Percentiles rank a stretch among this genome's conserved stretches.
Evolutionary conservation across 1,139 yeast species (phyloP).

Genomic region (Hyphopichia fennica): DNA sequence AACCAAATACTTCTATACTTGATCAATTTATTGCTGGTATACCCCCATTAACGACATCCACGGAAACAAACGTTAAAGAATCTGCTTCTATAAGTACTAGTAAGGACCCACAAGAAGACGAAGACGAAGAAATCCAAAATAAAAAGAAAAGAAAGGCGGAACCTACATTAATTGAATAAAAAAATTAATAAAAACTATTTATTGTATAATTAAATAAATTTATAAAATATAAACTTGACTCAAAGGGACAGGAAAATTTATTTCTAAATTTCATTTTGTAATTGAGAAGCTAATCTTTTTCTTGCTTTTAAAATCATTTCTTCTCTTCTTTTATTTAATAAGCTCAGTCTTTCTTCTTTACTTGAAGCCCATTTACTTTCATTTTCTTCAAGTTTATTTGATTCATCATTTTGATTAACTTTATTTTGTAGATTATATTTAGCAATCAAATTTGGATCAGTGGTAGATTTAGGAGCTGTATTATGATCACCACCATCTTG

Average conservation of each 20-base stretch:
- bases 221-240: no score
- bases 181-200: no score
- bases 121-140: no score
- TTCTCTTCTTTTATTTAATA: constrained; percentile 32
- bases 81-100: no score
- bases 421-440: constrained; percentile 31
- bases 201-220: neutral
- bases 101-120: no score
- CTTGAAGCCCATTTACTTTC: constrained; percentile 17
- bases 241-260: no score
- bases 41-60: no score
- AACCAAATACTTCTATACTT: no score
- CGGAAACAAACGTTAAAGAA: no score
- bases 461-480: constrained; percentile 10
- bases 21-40: no score
- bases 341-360: constrained; percentile 17
- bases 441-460: constrained; percentile 33
- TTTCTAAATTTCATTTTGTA: constrained; percentile 23
- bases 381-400: neutral
- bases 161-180: no score
- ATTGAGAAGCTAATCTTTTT: constrained; percentile 38
- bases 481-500: constrained; percentile 6
- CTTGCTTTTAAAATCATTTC: constrained; percentile 48
- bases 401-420: constrained; percentile 11
- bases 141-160: no score